Percentiles rank a stretch among this genome's conserved stretches.
Evolutionary conservation across 108 stramenopile species (phyloP).

Genomic region (Cyclostephanos invisitatus): DNA sequence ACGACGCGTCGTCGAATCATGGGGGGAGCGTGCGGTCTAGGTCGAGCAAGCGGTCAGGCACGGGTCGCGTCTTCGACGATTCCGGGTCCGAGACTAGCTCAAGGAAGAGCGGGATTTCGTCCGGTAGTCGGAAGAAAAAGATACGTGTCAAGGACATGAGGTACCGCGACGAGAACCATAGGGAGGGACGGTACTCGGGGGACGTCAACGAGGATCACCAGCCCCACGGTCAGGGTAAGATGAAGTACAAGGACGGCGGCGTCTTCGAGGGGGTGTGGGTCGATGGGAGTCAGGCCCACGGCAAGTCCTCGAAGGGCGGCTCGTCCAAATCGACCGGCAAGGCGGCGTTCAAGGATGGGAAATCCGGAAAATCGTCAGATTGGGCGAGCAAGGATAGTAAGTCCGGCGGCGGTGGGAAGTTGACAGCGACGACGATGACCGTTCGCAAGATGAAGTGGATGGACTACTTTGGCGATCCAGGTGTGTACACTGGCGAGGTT

Average conservation of each 20-base stretch:
- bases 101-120: constrained; percentile 18
- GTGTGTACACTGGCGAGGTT: constrained; percentile 42
- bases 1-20: constrained; percentile 30
- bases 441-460: constrained; percentile 52
- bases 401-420: neutral
- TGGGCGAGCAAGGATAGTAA: constrained; percentile 15
- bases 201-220: constrained; percentile 50
- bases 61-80: constrained; percentile 36
- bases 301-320: constrained; percentile 20
- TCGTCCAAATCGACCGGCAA: neutral
- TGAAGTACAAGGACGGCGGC: constrained; percentile 45
- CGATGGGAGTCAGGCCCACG: constrained; percentile 41
- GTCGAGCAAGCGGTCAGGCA: constrained; percentile 23
- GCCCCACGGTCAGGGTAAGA: constrained; percentile 49
- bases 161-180: constrained; percentile 36
- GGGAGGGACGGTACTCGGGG: constrained; percentile 40
- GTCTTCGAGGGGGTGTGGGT: constrained; percentile 43
- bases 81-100: constrained; percentile 32
- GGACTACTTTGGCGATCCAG: constrained; percentile 52
- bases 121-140: constrained; percentile 32
- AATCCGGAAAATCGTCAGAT: constrained; percentile 16
- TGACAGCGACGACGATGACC: constrained; percentile 12
- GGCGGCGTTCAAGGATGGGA: constrained; percentile 1
- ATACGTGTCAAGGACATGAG: constrained; percentile 52
- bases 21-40: constrained; percentile 20